Evolutionary conservation across 345 rosid genomes (phyloP).

Genomic region (Acer campestre): DNA sequence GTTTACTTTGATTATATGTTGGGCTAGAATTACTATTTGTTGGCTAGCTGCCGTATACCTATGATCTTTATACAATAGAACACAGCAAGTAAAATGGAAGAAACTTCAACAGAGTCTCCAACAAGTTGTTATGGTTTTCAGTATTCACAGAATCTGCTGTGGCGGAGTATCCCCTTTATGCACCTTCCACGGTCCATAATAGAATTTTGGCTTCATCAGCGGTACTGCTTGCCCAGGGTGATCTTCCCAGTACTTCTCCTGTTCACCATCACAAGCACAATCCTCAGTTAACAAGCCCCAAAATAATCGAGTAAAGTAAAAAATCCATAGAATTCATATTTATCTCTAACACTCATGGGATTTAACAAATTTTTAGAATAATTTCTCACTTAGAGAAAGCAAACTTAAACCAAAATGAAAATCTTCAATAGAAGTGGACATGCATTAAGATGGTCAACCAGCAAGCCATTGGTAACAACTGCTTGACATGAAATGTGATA

Average conservation of each 20-base stretch:
- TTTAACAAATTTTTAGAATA: too few relatives aligned
- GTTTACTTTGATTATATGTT: neutral
- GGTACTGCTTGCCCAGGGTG: constrained; percentile 88
- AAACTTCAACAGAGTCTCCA: constrained; percentile 9
- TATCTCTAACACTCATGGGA: neutral
- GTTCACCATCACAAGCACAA: constrained; percentile 30
- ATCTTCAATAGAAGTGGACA: neutral
- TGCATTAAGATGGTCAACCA: neutral
- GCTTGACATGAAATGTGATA: neutral
- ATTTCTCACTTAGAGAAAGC: neutral
- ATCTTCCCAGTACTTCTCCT: constrained; percentile 96
- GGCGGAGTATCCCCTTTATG: constrained; percentile 63
- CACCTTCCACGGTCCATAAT: constrained; percentile 85
- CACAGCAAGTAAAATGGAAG: neutral
- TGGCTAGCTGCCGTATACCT: neutral
- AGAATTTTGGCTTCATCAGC: constrained; percentile 73
- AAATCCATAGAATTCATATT: neutral
- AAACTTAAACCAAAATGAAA: neutral
- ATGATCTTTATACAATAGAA: neutral
- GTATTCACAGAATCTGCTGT: constrained; percentile 37
- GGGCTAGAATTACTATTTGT: neutral
- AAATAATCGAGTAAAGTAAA: neutral
- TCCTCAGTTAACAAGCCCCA: constrained; percentile 4
- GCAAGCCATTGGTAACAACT: neutral
- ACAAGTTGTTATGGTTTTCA: constrained; percentile 18